Conservation (phyloP, 2,329 filamentous ascomycete species). For the Xylaria sp. region DNA sequence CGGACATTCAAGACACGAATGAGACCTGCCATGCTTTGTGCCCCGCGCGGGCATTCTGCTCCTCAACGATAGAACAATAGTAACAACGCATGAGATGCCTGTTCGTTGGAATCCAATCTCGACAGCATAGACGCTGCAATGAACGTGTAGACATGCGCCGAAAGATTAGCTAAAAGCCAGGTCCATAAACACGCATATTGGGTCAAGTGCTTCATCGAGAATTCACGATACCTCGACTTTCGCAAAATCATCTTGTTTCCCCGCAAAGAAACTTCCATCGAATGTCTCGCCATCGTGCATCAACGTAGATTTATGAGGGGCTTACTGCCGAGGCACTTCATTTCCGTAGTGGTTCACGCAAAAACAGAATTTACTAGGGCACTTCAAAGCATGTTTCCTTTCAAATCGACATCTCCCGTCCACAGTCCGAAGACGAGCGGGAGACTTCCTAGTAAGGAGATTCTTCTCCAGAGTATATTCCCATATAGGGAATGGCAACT, state of each 20-base stretch:
- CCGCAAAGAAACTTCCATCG: neutral
- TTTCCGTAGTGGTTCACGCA: neutral
- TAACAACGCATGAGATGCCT: neutral
- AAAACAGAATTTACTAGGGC: neutral
- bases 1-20: conserved; percentile 30
- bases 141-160: neutral
- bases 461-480: conserved; percentile 68
- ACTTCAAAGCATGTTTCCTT: conserved; percentile 59
- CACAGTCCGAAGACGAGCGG: conserved; percentile 59
- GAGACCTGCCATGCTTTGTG: conserved; percentile 35
- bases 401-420: conserved; percentile 68
- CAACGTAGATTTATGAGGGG: neutral
- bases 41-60: conserved; percentile 8
- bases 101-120: neutral
- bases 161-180: neutral
- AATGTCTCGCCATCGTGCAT: neutral
- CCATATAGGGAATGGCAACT: conserved; percentile 65
- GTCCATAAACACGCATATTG: neutral
- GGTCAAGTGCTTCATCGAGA: too few relatives aligned
- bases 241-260: neutral
- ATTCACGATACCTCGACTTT: neutral
- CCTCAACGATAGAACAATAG: neutral
- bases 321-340: neutral
- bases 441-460: conserved; percentile 72
- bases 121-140: neutral